Conservation (phyloP, 1,284 basidiomycete species). For the Puccinia polysora region DNA sequence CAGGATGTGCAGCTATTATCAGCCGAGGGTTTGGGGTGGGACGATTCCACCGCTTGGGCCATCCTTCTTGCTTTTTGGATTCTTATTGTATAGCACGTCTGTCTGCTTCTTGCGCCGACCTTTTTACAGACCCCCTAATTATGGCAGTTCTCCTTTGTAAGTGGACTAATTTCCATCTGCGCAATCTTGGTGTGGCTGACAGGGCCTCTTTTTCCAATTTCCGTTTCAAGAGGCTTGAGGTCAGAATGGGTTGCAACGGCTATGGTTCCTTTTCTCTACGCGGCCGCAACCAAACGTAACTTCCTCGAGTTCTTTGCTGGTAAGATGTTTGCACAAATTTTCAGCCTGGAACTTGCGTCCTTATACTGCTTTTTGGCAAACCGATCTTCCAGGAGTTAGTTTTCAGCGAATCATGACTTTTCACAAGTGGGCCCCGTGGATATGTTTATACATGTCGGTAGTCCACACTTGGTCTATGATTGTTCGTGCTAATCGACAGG, state of each 20-base stretch:
- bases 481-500: conserved; percentile 12
- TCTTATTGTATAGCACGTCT: conserved; percentile 15
- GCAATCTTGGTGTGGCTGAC: not conserved
- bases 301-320: conserved; percentile 14
- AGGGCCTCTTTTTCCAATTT: not conserved
- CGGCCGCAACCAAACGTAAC: conserved; percentile 5
- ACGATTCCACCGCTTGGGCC: conserved; percentile 26
- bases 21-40: not conserved
- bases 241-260: conserved; percentile 27
- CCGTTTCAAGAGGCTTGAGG: conserved; percentile 18
- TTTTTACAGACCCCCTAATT: conserved; percentile 8
- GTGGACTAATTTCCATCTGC: not conserved
- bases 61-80: conserved; percentile 15
- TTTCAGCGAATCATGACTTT: conserved; percentile 25
- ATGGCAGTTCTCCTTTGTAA: conserved; percentile 24
- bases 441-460: conserved; percentile 23
- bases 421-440: conserved; percentile 41
- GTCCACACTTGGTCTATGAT: conserved; percentile 36
- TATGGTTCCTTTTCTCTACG: conserved; percentile 37
- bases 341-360: not conserved
- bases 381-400: conserved; percentile 6
- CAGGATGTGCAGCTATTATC: conserved; percentile 22
- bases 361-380: not conserved
- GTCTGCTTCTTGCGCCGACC: conserved; percentile 20
- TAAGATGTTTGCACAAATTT: not conserved